Conservation (phyloP, 2,329 filamentous ascomycete genomes). For the Hypoxylon sp. region DNA sequence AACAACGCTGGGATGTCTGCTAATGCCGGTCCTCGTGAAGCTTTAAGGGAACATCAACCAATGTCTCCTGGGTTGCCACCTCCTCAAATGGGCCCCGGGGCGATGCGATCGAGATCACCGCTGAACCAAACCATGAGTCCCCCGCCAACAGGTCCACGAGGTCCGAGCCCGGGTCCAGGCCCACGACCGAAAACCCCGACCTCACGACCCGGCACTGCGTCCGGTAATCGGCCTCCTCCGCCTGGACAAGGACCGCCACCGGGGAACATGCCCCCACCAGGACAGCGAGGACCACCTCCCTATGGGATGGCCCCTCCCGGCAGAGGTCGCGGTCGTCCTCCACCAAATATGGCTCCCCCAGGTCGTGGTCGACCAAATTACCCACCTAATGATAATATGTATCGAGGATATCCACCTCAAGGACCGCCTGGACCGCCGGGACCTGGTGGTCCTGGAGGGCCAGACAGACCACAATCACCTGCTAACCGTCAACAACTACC, state of each 20-base stretch:
- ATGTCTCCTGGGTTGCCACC: conserved; percentile 59
- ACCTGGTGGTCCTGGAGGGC: conserved; percentile 44
- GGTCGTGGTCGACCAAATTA: conserved; percentile 51
- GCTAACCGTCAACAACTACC: conserved; percentile 45
- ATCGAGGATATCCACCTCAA: conserved; percentile 46
- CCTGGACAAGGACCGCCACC: conserved; percentile 48
- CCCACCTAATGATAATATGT: conserved; percentile 50
- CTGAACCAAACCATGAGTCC: conserved; percentile 55
- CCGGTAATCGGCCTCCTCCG: conserved; percentile 48
- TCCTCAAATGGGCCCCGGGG: conserved; percentile 59
- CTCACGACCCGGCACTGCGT: conserved; percentile 52
- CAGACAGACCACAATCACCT: conserved; percentile 45
- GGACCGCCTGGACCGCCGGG: conserved; percentile 43
- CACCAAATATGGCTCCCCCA: conserved; percentile 50
- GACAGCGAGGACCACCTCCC: conserved; percentile 56
- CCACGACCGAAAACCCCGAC: conserved; percentile 52
- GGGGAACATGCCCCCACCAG: conserved; percentile 43
- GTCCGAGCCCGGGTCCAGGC: conserved; percentile 55
- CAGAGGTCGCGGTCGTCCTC: conserved; percentile 50
- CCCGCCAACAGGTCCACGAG: conserved; percentile 54
- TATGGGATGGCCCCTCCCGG: conserved; percentile 49
- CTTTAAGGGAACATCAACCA: conserved; percentile 60
- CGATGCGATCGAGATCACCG: conserved; percentile 63
- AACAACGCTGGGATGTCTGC: conserved; percentile 66
- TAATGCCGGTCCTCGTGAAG: conserved; percentile 71